These are phyloP conservation scores for Rugonectria rugulosa DNA, from an alignment of 2,329 filamentous ascomycete species.

Conservation along the genomic window DNA sequence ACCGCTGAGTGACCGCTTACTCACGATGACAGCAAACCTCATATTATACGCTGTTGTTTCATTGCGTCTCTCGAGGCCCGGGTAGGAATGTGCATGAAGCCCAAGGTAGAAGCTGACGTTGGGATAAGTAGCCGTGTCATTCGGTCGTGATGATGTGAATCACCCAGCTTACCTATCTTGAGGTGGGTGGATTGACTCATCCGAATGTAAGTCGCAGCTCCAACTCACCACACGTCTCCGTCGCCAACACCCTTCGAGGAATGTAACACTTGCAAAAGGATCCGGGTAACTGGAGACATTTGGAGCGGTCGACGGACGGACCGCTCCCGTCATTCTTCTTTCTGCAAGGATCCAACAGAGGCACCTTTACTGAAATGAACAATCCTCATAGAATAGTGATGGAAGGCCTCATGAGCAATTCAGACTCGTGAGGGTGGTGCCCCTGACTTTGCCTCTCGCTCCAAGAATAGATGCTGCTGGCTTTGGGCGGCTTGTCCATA, in stretches of 20 bases:
- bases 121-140: background rate
- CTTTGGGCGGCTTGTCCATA: background rate
- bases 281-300: slow-evolving; percentile 21
- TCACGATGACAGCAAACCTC: slow-evolving; percentile 2
- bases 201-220: background rate
- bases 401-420: slow-evolving; percentile 8
- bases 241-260: slow-evolving; percentile 6
- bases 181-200: background rate
- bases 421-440: slow-evolving; percentile 31
- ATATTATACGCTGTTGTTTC: background rate
- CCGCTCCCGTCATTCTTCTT: slow-evolving; percentile 34
- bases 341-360: slow-evolving; percentile 23
- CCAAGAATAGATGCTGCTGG: slow-evolving; percentile 37
- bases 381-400: slow-evolving; percentile 18
- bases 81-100: background rate
- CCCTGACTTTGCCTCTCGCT: slow-evolving; percentile 39
- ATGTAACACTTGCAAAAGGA: background rate
- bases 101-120: background rate
- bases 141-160: background rate
- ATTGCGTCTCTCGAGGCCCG: background rate
- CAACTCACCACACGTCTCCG: background rate
- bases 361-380: background rate
- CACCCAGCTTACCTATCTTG: background rate
- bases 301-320: slow-evolving; percentile 35
- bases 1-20: slow-evolving; percentile 15